phyloP scores from a whole-genome alignment of 2,329 filamentous ascomycete genomes.

The Immersiporthe knoxdaviesiana region DNA sequence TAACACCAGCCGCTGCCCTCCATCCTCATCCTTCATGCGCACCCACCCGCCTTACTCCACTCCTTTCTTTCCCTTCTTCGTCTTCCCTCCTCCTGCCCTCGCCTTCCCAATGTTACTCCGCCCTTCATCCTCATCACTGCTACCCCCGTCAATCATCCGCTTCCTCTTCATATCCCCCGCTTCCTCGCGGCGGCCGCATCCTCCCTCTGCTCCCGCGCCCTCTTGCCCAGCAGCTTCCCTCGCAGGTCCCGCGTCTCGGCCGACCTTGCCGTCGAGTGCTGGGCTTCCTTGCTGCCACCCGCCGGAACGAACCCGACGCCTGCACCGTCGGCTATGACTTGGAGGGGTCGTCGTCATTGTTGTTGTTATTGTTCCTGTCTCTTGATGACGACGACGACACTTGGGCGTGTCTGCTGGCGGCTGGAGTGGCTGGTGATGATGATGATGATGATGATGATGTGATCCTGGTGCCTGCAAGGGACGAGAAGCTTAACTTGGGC shows the following conservation, averaged over 20 bases:
- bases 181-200: slow-evolving; percentile 38
- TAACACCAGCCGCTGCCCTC: background rate
- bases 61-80: background rate
- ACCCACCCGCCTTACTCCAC: background rate
- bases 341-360: slow-evolving; percentile 33
- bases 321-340: slow-evolving; percentile 40
- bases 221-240: slow-evolving; percentile 37
- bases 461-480: slow-evolving; percentile 20
- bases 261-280: slow-evolving; percentile 31
- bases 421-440: slow-evolving; percentile 14
- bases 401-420: slow-evolving; percentile 9
- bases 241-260: slow-evolving; percentile 38
- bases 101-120: slow-evolving; percentile 36
- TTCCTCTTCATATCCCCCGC: slow-evolving; percentile 39
- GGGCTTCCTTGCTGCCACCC: slow-evolving; percentile 24
- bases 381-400: slow-evolving; percentile 1
- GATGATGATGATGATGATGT: too few relatives aligned
- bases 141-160: slow-evolving; percentile 47
- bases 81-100: slow-evolving; percentile 21
- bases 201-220: slow-evolving; percentile 25
- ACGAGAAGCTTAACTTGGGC: slow-evolving; percentile 30
- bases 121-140: slow-evolving; percentile 41
- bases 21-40: background rate
- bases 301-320: slow-evolving; percentile 47
- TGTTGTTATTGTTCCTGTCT: slow-evolving; percentile 32